These are phyloP conservation scores for Linum lewisii DNA, from an alignment of 345 rosid genomes.

Conservation along the genomic window DNA sequence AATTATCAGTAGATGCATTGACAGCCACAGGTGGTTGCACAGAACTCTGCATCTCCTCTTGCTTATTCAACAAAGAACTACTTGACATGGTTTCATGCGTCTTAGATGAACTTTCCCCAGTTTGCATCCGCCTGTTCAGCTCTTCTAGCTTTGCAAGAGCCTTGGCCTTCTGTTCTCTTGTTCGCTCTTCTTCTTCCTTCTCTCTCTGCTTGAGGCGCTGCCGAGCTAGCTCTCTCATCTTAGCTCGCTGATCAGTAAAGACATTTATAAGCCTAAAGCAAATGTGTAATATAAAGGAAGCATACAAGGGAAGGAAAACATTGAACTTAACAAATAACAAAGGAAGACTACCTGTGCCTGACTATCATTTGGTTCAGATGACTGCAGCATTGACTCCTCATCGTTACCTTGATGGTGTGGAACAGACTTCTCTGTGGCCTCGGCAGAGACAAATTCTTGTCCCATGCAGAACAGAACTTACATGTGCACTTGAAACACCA, in stretches of 20 bases:
- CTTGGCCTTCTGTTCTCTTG: constrained; percentile 81
- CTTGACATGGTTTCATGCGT: constrained; percentile 30
- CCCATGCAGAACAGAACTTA: constrained; percentile 25
- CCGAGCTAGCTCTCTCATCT: constrained; percentile 62
- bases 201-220: constrained; percentile 61
- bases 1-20: constrained; percentile 18
- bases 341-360: constrained; percentile 36
- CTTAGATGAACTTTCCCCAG: constrained; percentile 32
- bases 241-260: constrained; percentile 46
- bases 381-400: constrained; percentile 28
- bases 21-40: constrained; percentile 17
- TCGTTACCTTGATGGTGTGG: constrained; percentile 30
- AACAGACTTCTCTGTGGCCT: constrained; percentile 27
- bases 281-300: neutral
- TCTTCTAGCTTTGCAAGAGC: constrained; percentile 77
- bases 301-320: constrained; percentile 6
- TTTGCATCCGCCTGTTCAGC: constrained; percentile 61
- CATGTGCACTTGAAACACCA: neutral
- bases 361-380: constrained; percentile 38
- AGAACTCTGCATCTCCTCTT: constrained; percentile 24
- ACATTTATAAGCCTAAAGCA: neutral
- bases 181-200: constrained; percentile 86
- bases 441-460: constrained; percentile 24
- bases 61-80: constrained; percentile 26
- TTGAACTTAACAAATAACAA: constrained; percentile 6